Evolutionary conservation across 495 filamentous ascomycete species (phyloP), one percentile per base, ranked within the genome.

Genomic region (Penicillium crystallinum): DNA sequence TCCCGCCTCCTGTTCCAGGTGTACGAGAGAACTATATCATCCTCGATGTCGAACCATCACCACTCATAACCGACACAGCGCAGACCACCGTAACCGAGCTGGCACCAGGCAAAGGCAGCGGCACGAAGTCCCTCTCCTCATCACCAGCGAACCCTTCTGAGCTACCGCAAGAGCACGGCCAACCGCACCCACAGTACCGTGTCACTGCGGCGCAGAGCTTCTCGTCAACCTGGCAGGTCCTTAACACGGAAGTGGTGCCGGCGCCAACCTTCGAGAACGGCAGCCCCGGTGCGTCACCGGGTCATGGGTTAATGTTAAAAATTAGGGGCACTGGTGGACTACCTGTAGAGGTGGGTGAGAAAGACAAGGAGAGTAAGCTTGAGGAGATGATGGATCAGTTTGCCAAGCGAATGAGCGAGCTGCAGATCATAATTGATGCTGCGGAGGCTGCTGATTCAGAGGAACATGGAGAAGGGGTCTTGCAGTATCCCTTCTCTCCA

Each of bases 371-470:
- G 42, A 68, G 58, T 14, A 29, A 53, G 69, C 63, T 76, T 49
- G 69, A 77, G 29, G 75, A 73, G 29, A 73, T 90, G 70, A 72
- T 87, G 53, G 80, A 82, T 43, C 78, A 84, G 33, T 91, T 90
- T 69, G 80, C 85, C 51, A 81, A 77, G 55, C 73, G 84, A 55
- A 82, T 90, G 79, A 67, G 53, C 3, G 70, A 77, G 49, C 52
- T 79, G 46, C 71, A 71, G 36, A 52, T 59, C 34, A 65, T 79
- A 1, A 77, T 78, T 51, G 77, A 77, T 43, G 65, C 58, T 1
- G 64, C 62, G 7, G 51, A 63, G 17, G 22, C 55, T 10, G 51
- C 40, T 21, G 25, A 14, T 29, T 3, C 18, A 8, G 22, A 52
- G 21, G 17, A 21, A 15, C 14, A 34, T 27, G 14, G 33, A 49